phyloP scores from a whole-genome alignment of 805 yeast genomes.

The Saccharomycopsis sp. region DNA sequence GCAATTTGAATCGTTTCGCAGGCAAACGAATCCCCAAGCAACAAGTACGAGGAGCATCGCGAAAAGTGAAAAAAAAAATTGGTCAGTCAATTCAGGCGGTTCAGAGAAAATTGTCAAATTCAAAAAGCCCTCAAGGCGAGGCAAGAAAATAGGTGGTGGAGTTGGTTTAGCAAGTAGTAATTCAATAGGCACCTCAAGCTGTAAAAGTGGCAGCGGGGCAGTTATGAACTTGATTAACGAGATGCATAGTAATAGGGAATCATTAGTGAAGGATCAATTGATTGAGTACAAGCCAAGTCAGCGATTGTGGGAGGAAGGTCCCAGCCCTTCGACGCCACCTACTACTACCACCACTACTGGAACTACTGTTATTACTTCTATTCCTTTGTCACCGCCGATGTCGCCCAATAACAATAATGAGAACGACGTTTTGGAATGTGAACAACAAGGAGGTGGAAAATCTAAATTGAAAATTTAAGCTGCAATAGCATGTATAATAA shows the following conservation, averaged over 20 bases:
- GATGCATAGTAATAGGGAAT: slow-evolving; percentile 22
- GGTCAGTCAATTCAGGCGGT: neutral
- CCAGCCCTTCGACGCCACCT: too few species aligned
- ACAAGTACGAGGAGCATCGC: slow-evolving; percentile 4
- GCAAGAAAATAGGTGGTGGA: slow-evolving; percentile 4
- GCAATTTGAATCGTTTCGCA: slow-evolving; percentile 14
- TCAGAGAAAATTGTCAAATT: slow-evolving; percentile 23
- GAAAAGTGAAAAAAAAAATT: neutral
- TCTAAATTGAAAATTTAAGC: neutral
- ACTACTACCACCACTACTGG: too few species aligned
- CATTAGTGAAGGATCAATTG: neutral
- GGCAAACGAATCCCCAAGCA: slow-evolving; percentile 3
- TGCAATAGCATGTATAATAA: too few species aligned
- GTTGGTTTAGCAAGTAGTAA: slow-evolving; percentile 8
- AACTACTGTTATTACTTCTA: too few species aligned
- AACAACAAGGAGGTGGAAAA: neutral
- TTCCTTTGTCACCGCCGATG: slow-evolving; percentile 1
- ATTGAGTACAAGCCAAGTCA: neutral
- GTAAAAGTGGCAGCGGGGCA: neutral
- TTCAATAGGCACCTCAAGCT: neutral
- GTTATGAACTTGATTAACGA: slow-evolving; percentile 24
- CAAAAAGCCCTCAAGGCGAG: slow-evolving; percentile 24
- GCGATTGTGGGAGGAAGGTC: neutral
- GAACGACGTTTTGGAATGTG: too few species aligned
- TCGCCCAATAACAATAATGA: neutral